A percentile compares a stretch with the other conserved stretches of the same genome.
Conservation (phyloP, 163 green algal genomes). For the Scenedesmus sp. region DNA sequence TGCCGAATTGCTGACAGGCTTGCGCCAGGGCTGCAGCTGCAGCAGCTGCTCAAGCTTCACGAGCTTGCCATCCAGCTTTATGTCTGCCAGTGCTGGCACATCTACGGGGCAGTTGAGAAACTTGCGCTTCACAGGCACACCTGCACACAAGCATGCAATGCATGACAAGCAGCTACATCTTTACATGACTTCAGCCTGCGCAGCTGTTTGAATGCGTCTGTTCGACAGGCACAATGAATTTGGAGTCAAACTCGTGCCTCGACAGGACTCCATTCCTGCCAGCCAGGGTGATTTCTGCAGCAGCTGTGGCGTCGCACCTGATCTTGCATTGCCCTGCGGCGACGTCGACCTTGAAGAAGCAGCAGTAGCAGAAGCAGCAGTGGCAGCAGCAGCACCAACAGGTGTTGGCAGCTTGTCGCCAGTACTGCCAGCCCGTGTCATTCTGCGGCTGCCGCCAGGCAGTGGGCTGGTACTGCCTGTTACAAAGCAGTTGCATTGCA, state of each 20-base stretch:
- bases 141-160: no score
- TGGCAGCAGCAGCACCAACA: background rate
- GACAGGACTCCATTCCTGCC: no score
- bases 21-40: conserved; percentile 39
- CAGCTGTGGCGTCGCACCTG: background rate
- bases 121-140: background rate
- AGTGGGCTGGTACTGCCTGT: background rate
- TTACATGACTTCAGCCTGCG: no score
- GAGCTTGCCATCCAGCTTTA: conserved; percentile 37
- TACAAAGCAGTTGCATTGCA: background rate
- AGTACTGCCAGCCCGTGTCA: background rate
- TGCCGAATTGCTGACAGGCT: background rate
- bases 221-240: no score
- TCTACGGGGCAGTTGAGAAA: background rate
- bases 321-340: background rate
- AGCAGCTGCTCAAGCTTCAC: conserved; percentile 42
- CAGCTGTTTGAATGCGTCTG: no score
- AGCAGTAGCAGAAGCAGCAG: background rate
- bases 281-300: no score
- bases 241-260: no score
- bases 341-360: background rate
- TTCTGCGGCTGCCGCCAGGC: background rate
- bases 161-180: no score
- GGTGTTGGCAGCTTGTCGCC: background rate
- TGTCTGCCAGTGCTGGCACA: conserved; percentile 8